Base-by-base conservation (phyloP, 768 basidiomycete species). In the Podaxis carcinomalis region DNA sequence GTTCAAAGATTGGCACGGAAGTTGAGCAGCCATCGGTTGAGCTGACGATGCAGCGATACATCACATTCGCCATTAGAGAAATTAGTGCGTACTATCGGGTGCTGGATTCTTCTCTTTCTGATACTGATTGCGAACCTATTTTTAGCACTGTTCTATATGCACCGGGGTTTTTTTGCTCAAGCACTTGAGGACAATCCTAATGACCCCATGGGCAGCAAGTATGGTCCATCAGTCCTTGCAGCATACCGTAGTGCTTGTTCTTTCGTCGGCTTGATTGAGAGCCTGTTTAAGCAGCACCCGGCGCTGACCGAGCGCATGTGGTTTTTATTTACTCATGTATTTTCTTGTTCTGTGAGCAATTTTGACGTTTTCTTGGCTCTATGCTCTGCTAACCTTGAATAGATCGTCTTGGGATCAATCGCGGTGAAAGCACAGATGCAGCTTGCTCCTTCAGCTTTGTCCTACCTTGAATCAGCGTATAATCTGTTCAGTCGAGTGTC, bases 351-450 rank as follows among this genome's bases (percentile, higher is more conserved):
- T 37, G 88, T 88, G 70, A 66, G 83, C 72, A 35, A 57, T 50
- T 36, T 39, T 21, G 49, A 23, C 62, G 42, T 61, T 13, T 49
- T 42, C 53, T 14, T 40, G 39, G 25, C 16, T 36, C 25, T 42
- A 57, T 59, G n/a, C 54, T 67, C 13, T 46, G 35, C 32, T 36
- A 25, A 13, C 51, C 19, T 55, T 23, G 55, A 37, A 27, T 46
- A 89, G 88, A 86, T 89, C 64, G 86, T 89, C 0, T 74, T 89
- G 50, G 87, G 87, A 16, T 83, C 86, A 5, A 88, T 90, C 56
- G 84, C 87, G 1, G 78, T 81, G 28, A 88, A 88, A 63, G 79
- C 85, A 7, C 77, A 77, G 42, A 84, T 88, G 82, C 82, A 82
- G 6, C 70, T 90, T 13, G 83, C 88, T 5, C 85, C 80, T 0